Base-by-base conservation (phyloP, 1,284 basidiomycete species). In the Cryptococcus sp. region DNA sequence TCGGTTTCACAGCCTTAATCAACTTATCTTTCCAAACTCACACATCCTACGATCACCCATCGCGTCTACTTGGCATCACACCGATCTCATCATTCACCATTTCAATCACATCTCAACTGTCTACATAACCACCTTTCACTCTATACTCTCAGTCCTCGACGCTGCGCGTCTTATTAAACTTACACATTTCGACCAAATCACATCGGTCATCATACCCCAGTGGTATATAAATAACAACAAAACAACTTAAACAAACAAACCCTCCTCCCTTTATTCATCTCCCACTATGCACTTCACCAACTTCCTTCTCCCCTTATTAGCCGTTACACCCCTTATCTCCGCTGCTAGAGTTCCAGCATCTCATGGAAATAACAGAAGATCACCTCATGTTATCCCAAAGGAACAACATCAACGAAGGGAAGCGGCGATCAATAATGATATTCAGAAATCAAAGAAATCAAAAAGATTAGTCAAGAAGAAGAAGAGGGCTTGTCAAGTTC, bases 391-490 rank as follows among this genome's bases (percentile, higher is more conserved):
- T 15, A n/a, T 23, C 11, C 13, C n/a, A 15, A 53, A 53, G 32
- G 37, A 46, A 30, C 52, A 46, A n/a, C 35, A 52, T 38, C 35
- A 50, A n/a, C 49, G 52, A 4, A 53, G 59, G 10, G 52, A 53
- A 13, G 57, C 53, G 4, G 46, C 42, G 13, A 23, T 48, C n/a
- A 35, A 49, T 14, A 38, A 15, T 15, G 35, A 33, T 36, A 35
- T 38, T 51, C 33, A 43, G 32, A 38, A 46, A 11, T 41, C 45
- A 14, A 63, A 60, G 52, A 64, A 68, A 54, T 58, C 52, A 5
- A 69, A 67, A 57, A 50, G 62, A 32, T 53, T 67, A 15, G 64
- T 67, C 31, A 53, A 51, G 51, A 66, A 62, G 61, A 64, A 61
- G 57, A 59, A 50, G 34, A 43, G 41, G 5, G 38, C 53, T 23